Base-by-base conservation (phyloP, 768 basidiomycete species). In the Leccinum disarticulatum region DNA sequence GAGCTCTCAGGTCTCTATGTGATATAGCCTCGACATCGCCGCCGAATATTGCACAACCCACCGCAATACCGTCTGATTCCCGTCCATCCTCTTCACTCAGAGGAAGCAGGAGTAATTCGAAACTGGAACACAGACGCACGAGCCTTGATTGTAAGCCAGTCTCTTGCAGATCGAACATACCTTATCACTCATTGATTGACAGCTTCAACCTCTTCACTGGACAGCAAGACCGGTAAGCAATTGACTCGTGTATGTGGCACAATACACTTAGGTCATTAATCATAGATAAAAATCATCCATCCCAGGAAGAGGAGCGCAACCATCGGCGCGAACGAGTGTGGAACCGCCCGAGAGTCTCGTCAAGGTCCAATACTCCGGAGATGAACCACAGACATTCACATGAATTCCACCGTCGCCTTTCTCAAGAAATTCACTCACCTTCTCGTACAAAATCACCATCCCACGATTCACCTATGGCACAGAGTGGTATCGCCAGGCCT, bases 271-370 rank as follows among this genome's bases (percentile, higher is more conserved):
- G 11, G 14, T 41, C 33, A 6, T 36, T 47, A 6, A 46, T 57
- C 11, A 56, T 60, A 74, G 78, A 67, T 57, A 66, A 61, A 41
- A 70, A 73, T 17, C 70, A 72, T 43, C 73, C 43, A 17, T 68
- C 74, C 28, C 64, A 64, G 13, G 71, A 69, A 50, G 70, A 70
- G 22, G 74, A 70, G n/a, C 73, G 53, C 14, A 60, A 61, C 46
- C 76, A 72, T 52, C 79, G 82, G 54, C 81, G 75, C 36, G 82
- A 84, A 66, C 77, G 77, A 51, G 76, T 77, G 48, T 80, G 83
- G 85, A 81, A 81, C 60, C 71, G 69, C 17, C 70, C 71, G 19
- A 76, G 68, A 49, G 47, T 60, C 7, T 59, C 62, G n/a, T 66
- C 71, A 52, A 52, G 63, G 25, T 64, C 77, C 35, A 50, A 36